These are phyloP conservation scores for Stephanodiscus minutulus DNA, from an alignment of 108 stramenopile species.

Conservation along the genomic window DNA sequence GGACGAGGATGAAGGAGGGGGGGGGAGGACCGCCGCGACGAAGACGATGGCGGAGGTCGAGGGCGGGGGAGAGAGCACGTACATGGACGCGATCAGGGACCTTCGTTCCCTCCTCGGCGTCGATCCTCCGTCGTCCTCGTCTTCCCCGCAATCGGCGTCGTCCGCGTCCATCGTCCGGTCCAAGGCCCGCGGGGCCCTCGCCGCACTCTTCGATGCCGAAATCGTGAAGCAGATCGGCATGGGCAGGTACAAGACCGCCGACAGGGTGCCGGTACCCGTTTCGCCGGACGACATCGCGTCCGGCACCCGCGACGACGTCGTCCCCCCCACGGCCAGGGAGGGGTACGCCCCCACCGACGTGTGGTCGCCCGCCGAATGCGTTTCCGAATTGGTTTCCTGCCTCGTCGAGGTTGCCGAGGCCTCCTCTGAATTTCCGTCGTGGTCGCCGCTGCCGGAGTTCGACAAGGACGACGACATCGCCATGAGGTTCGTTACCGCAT, in stretches of 20 bases:
- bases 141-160: constrained; percentile 9
- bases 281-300: constrained; percentile 33
- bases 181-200: constrained; percentile 34
- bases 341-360: constrained; percentile 52
- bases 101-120: constrained; percentile 50
- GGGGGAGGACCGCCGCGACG: neutral
- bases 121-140: constrained; percentile 11
- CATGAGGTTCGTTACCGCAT: constrained; percentile 95
- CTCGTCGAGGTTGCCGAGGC: constrained; percentile 48
- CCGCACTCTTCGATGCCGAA: constrained; percentile 63
- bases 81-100: constrained; percentile 63
- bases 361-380: constrained; percentile 56
- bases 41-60: neutral
- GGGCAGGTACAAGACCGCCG: constrained; percentile 89
- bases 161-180: constrained; percentile 18
- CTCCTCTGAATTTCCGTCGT: constrained; percentile 17
- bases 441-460: constrained; percentile 67
- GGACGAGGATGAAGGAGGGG: constrained; percentile 18
- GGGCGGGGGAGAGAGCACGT: constrained; percentile 64
- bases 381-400: constrained; percentile 54
- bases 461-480: constrained; percentile 95
- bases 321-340: constrained; percentile 54
- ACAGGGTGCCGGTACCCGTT: constrained; percentile 71
- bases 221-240: constrained; percentile 85
- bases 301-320: constrained; percentile 20